Conservation (phyloP, 371 early-diverging fungal genomes). For the Encephalitozoon cuniculi region DNA sequence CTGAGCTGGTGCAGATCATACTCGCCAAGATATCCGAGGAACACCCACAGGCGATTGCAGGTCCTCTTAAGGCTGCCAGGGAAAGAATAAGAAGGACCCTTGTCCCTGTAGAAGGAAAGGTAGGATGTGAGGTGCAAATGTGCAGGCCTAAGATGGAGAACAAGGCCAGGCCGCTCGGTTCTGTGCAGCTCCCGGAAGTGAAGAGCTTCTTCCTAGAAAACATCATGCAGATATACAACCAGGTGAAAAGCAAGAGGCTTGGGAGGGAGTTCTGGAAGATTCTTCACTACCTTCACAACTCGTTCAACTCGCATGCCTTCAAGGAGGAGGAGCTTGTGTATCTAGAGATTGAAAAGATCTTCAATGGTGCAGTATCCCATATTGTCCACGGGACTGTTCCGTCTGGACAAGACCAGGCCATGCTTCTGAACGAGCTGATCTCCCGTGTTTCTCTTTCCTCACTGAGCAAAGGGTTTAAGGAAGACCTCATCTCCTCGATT, state of each 20-base stretch:
- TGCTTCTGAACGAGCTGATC: neutral
- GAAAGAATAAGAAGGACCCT: neutral
- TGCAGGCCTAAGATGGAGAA: neutral
- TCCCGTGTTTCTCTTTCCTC: neutral
- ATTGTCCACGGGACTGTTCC: neutral
- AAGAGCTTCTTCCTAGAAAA: neutral
- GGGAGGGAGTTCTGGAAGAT: conserved; percentile 6
- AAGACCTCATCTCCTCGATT: conserved; percentile 13
- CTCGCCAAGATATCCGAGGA: neutral
- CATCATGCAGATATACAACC: neutral
- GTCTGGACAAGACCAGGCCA: neutral
- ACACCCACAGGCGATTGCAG: neutral
- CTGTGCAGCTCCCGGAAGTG: neutral
- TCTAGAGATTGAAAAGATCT: neutral
- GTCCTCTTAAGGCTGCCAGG: neutral
- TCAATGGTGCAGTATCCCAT: neutral
- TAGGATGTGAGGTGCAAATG: neutral
- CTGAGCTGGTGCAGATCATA: neutral
- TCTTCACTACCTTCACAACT: neutral
- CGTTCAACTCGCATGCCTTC: neutral
- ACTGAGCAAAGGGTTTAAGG: neutral
- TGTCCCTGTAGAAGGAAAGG: neutral
- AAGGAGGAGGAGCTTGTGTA: conserved; percentile 4
- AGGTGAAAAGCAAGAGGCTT: neutral
- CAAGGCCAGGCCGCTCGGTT: too few relatives aligned